A percentile compares a stretch with the other conserved stretches of the same genome.
These are phyloP conservation scores for Citrullus amarus DNA, from an alignment of 306 rosid species.

Conservation along the genomic window DNA sequence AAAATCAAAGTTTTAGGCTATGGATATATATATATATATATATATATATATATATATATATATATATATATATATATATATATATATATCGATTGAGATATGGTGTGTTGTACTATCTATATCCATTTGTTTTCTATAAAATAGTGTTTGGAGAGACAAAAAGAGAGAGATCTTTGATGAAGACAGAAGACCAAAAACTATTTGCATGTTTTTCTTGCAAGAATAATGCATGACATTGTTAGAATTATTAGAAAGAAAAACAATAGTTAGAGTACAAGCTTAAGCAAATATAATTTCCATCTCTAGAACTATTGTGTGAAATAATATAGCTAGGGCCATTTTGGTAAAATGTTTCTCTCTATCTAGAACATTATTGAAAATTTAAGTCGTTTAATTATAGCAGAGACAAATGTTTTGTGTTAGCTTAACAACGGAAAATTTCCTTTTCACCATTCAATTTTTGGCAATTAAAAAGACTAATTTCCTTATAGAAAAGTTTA, in stretches of 20 bases:
- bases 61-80: neutral
- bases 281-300: neutral
- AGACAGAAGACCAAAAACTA: neutral
- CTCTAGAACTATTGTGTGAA: neutral
- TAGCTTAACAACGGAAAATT: neutral
- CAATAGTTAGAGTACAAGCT: neutral
- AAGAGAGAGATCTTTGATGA: neutral
- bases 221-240: neutral
- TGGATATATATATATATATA: neutral
- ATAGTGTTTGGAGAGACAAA: no score
- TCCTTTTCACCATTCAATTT: no score
- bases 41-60: neutral
- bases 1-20: neutral
- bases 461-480: no score
- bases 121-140: neutral
- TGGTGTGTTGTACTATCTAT: neutral
- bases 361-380: neutral
- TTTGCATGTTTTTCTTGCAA: conserved; percentile 7
- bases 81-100: neutral
- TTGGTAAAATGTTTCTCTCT: neutral
- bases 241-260: neutral
- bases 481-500: no score
- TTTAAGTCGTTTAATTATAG: neutral
- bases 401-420: neutral
- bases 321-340: neutral